These are phyloP conservation scores for Balakata baccata DNA, from an alignment of 345 rosid species.

Conservation along the genomic window DNA sequence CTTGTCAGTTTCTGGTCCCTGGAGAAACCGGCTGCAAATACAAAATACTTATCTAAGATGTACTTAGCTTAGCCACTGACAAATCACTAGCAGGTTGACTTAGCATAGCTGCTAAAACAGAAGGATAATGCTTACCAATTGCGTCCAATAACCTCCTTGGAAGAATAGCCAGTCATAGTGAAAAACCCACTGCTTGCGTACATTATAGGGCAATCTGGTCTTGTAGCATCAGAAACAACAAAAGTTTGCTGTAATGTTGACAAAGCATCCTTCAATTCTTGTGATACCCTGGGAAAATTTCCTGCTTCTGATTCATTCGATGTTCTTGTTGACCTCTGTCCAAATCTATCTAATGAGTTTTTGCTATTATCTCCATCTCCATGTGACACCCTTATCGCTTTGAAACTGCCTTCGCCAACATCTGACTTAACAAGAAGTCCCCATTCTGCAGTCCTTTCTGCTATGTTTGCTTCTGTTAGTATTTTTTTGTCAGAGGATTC, in stretches of 20 bases:
- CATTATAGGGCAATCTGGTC: constrained; percentile 82
- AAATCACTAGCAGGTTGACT: background rate
- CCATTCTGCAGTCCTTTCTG: constrained; percentile 83
- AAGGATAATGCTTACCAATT: constrained; percentile 60
- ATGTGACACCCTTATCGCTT: constrained; percentile 23
- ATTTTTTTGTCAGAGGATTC: constrained; percentile 12
- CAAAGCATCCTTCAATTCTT: constrained; percentile 84
- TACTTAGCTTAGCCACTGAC: background rate
- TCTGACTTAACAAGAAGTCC: constrained; percentile 60
- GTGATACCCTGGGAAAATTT: constrained; percentile 67
- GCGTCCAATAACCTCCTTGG: constrained; percentile 77
- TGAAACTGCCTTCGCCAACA: constrained; percentile 48
- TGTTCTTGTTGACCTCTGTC: constrained; percentile 45
- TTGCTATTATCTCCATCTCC: constrained; percentile 46
- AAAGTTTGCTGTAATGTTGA: constrained; percentile 89
- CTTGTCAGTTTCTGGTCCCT: constrained; percentile 81
- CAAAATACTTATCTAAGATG: constrained; percentile 10
- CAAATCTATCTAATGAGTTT: constrained; percentile 31
- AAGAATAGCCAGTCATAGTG: constrained; percentile 84
- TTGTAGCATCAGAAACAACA: constrained; percentile 89
- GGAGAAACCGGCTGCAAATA: constrained; percentile 82
- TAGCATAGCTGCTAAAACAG: background rate
- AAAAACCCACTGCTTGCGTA: constrained; percentile 96
- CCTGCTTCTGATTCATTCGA: constrained; percentile 62
- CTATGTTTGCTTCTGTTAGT: constrained; percentile 50